These are phyloP conservation scores for Carex myosuroides DNA, from an alignment of 176 grass and related monocot species.

Conservation along the genomic window DNA sequence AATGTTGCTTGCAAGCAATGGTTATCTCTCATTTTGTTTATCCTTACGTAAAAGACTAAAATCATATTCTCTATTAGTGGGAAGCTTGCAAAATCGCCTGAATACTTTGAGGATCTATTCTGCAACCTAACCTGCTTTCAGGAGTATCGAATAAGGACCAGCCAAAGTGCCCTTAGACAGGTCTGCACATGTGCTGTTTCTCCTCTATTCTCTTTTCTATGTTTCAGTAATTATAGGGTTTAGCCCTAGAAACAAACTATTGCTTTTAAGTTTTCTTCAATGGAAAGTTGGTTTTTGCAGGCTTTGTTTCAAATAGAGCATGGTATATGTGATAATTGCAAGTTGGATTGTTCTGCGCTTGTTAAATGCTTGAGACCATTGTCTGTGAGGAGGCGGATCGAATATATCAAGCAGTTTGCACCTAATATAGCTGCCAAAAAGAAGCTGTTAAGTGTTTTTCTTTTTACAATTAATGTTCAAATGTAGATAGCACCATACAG, in stretches of 20 bases:
- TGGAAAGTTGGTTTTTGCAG: constrained; percentile 20
- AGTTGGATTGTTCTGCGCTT: constrained; percentile 74
- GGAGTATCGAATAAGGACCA: constrained; percentile 74
- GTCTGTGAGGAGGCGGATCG: constrained; percentile 32
- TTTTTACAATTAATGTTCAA: not conserved
- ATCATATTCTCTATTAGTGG: constrained; percentile 38
- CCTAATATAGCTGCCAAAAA: constrained; percentile 75
- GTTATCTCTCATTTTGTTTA: not conserved
- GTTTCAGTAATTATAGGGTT: not conserved
- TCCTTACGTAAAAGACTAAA: not conserved
- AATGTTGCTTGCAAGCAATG: not conserved
- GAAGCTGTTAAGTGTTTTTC: constrained; percentile 53
- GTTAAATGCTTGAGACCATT: constrained; percentile 69
- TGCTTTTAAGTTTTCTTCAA: not conserved
- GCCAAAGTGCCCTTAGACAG: constrained; percentile 57
- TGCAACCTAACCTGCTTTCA: constrained; percentile 74
- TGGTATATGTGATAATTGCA: constrained; percentile 67
- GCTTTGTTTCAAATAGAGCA: constrained; percentile 85
- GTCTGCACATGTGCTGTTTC: constrained; percentile 26
- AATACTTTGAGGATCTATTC: constrained; percentile 98
- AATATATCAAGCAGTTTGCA: constrained; percentile 68
- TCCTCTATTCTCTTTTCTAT: constrained; percentile 3
- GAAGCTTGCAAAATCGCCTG: constrained; percentile 76
- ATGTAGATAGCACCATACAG: not conserved
- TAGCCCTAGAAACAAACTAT: not conserved